Evolutionary conservation across 192 early-diverging fungal species (phyloP).

Genomic region (Coemansia sp.): DNA sequence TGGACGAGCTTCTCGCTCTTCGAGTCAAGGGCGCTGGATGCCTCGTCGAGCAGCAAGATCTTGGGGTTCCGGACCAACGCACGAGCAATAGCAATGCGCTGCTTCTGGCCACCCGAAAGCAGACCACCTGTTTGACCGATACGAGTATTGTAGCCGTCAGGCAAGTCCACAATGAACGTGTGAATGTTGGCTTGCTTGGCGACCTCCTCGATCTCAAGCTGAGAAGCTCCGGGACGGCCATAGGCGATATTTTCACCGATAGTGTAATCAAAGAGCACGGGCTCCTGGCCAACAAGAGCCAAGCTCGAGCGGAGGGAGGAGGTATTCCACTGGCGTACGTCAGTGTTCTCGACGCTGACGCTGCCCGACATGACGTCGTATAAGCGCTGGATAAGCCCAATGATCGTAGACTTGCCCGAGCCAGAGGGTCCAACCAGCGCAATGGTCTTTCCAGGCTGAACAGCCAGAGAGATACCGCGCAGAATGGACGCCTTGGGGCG

Average conservation of each 20-base stretch:
- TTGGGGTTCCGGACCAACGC: conserved; percentile 68
- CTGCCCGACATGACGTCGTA: conserved; percentile 73
- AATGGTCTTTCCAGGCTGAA: conserved; percentile 70
- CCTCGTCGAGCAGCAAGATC: conserved; percentile 83
- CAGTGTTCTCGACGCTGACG: conserved; percentile 63
- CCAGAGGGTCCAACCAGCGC: conserved; percentile 88
- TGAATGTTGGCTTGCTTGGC: conserved; percentile 66
- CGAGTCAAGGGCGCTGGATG: conserved; percentile 81
- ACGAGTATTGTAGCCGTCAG: conserved; percentile 65
- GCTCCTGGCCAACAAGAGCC: conserved; percentile 94
- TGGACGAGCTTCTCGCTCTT: conserved; percentile 82
- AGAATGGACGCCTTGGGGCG: conserved; percentile 65
- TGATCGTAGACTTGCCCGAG: conserved; percentile 79
- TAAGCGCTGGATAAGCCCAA: conserved; percentile 72
- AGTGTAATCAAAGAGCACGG: conserved; percentile 84
- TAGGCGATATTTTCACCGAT: conserved; percentile 91
- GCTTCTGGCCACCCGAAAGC: conserved; percentile 71
- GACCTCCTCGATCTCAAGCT: conserved; percentile 64
- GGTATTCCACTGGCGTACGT: conserved; percentile 67
- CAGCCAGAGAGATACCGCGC: conserved; percentile 58
- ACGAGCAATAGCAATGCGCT: conserved; percentile 74
- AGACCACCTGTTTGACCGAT: conserved; percentile 70
- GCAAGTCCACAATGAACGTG: conserved; percentile 58
- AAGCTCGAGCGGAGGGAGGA: conserved; percentile 70
- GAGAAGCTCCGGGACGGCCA: conserved; percentile 59